Percentiles rank a stretch among this genome's conserved stretches.
Evolutionary conservation across 345 rosid genomes (phyloP).

Genomic region (Cardamine occulta): DNA sequence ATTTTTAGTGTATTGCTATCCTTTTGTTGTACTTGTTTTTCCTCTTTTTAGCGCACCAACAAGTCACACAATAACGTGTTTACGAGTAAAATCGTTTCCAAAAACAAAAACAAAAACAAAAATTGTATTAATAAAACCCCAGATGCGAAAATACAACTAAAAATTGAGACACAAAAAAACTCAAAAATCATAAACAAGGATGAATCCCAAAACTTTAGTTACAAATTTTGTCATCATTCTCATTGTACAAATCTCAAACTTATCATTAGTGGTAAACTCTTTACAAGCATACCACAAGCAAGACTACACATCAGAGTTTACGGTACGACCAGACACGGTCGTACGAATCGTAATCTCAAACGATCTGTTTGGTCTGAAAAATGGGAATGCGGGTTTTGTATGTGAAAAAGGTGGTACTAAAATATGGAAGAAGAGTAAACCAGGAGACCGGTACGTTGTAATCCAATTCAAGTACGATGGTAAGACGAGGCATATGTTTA

Average conservation of each 20-base stretch:
- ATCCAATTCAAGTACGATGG: constrained; percentile 39
- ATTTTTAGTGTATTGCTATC: constrained; percentile 4
- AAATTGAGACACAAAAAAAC: not conserved
- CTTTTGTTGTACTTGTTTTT: constrained; percentile 2
- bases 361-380: constrained; percentile 25
- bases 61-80: constrained; percentile 14
- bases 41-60: constrained; percentile 16
- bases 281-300: constrained; percentile 11
- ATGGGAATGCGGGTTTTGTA: constrained; percentile 43
- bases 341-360: constrained; percentile 39
- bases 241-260: constrained; percentile 30
- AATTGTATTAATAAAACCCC: not conserved
- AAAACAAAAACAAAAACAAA: no score
- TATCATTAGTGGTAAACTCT: constrained; percentile 32
- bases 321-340: constrained; percentile 3
- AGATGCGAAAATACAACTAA: not conserved
- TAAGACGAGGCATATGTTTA: constrained; percentile 17
- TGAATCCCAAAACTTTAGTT: constrained; percentile 14
- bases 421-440: constrained; percentile 36
- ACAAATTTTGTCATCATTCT: constrained; percentile 21
- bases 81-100: constrained; percentile 13
- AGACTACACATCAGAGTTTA: constrained; percentile 14
- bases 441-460: constrained; percentile 34
- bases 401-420: constrained; percentile 19
- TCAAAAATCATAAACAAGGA: not conserved